Evolutionary conservation across 1,284 basidiomycete species (phyloP).

Genomic region (Vanrija sp.): DNA sequence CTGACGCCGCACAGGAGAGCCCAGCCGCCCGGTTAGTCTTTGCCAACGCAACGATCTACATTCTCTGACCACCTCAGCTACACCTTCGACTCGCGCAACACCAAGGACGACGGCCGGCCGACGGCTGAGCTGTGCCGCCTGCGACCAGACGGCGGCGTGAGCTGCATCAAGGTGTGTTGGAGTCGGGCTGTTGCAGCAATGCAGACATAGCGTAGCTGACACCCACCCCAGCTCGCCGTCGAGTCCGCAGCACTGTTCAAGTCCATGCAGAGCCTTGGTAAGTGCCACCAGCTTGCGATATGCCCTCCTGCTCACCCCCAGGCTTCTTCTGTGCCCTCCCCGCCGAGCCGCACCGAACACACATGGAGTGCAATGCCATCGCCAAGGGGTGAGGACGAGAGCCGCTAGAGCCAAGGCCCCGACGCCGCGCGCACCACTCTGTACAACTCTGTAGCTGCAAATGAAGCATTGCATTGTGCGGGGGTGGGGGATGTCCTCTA

Average conservation of each 20-base stretch:
- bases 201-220: not conserved
- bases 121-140: constrained; percentile 61
- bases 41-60: constrained; percentile 21
- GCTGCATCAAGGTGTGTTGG: constrained; percentile 62
- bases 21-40: constrained; percentile 50
- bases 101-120: constrained; percentile 50
- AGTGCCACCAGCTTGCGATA: constrained; percentile 2
- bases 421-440: too few species aligned
- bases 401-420: too few species aligned
- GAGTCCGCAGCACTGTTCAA: constrained; percentile 65
- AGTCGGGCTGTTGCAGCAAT: not conserved
- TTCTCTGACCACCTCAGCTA: constrained; percentile 26
- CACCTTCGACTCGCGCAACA: constrained; percentile 38
- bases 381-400: too few species aligned
- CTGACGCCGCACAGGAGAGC: constrained; percentile 12
- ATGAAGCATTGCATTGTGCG: too few species aligned
- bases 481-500: too few species aligned
- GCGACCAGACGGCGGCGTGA: constrained; percentile 49
- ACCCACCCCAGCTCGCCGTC: constrained; percentile 58
- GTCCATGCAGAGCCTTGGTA: constrained; percentile 60
- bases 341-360: constrained; percentile 64
- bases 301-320: constrained; percentile 50
- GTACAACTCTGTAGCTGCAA: too few species aligned
- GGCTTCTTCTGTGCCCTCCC: constrained; percentile 73
- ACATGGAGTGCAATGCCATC: constrained; percentile 70